Evolutionary conservation across 306 rosid species (phyloP), one percentile per base, ranked within the genome.

Genomic region (Mucuna pruriens): DNA sequence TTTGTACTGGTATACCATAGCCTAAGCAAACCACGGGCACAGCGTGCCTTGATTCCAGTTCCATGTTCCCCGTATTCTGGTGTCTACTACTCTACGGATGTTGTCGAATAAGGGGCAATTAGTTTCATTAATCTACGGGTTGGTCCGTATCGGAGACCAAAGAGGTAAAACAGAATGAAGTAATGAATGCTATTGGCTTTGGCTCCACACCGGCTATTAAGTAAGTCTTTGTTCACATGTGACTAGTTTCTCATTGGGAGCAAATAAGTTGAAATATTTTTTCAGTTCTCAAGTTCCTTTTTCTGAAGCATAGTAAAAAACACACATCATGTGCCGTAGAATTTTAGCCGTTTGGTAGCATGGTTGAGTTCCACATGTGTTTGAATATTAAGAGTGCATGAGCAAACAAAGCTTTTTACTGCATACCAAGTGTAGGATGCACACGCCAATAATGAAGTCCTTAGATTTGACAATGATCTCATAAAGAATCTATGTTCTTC

Each of bases 401-500:
- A 86, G 87, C 90, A 84, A 85, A 82, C 77, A 90, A 83, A 61
- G 89, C 88, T 90, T 90, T 90, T 90, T 84, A 91, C 86, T 83
- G 34, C 89, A 55, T 66, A 80, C 39, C 82, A 68, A 86, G 73
- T 63, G 82, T 82, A 60, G 66, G 81, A 11, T 42, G 84, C 84
- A 81, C 90, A 89, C 91, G 90, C 88, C 81, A 87, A 78, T 87
- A 84, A 87, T 89, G 60, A 87, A 69, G 83, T 83, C 87, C 75
- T 83, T 81, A 74, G 90, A 87, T 91, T 87, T 83, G 66, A 74
- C 76, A 34, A 74, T 91, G 92, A 87, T 80, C 85, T 90, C 90
- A 87, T 85, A 84, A 89, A 76, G 85, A 93, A 91, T 88, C 90
- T 75, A 88, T 78, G 84, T 82, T 84, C 85, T 84, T 80, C 90